Evolutionary conservation across 2,329 filamentous ascomycete genomes (phyloP).

Genomic region (Colletotrichum musae): DNA sequence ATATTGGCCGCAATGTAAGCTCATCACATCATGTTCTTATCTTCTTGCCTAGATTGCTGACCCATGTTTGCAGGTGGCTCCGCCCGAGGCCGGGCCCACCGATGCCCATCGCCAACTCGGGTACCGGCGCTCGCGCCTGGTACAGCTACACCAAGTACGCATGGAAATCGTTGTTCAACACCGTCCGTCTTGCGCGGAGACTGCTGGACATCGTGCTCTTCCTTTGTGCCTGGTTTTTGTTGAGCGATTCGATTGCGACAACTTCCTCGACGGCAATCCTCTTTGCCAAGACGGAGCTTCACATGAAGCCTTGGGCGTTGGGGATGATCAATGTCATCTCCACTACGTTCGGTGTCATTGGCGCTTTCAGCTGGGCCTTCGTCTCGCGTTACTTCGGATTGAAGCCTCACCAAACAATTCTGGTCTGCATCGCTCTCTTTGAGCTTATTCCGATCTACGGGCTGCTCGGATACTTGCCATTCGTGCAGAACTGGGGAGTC

Average conservation of each 20-base stretch:
- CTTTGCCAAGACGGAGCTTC: slow-evolving; percentile 93
- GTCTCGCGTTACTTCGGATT: slow-evolving; percentile 80
- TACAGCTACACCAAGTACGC: slow-evolving; percentile 83
- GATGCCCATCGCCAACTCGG: slow-evolving; percentile 61
- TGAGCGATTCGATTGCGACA: slow-evolving; percentile 94
- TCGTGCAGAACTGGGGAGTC: slow-evolving; percentile 80
- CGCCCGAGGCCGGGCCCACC: slow-evolving; percentile 91
- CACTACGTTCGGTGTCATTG: slow-evolving; percentile 85
- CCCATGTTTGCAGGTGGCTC: slow-evolving; percentile 81
- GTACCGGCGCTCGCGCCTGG: slow-evolving; percentile 65
- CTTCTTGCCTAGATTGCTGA: neutral
- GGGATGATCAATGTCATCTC: slow-evolving; percentile 95
- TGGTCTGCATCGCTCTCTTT: slow-evolving; percentile 92
- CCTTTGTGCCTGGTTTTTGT: slow-evolving; percentile 91
- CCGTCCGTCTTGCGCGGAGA: slow-evolving; percentile 79
- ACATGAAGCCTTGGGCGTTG: slow-evolving; percentile 89
- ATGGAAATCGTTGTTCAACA: slow-evolving; percentile 89
- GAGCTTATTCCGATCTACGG: slow-evolving; percentile 95
- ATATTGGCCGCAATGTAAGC: neutral
- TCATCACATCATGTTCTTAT: neutral
- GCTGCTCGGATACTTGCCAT: slow-evolving; percentile 87
- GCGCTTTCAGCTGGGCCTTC: slow-evolving; percentile 90
- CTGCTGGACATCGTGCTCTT: slow-evolving; percentile 84
- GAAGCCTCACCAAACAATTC: slow-evolving; percentile 87
- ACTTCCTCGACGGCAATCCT: slow-evolving; percentile 95